Percentiles rank a stretch among this genome's conserved stretches.
Evolutionary conservation across 306 rosid species (phyloP).

Genomic region (Quercus agrifolia): DNA sequence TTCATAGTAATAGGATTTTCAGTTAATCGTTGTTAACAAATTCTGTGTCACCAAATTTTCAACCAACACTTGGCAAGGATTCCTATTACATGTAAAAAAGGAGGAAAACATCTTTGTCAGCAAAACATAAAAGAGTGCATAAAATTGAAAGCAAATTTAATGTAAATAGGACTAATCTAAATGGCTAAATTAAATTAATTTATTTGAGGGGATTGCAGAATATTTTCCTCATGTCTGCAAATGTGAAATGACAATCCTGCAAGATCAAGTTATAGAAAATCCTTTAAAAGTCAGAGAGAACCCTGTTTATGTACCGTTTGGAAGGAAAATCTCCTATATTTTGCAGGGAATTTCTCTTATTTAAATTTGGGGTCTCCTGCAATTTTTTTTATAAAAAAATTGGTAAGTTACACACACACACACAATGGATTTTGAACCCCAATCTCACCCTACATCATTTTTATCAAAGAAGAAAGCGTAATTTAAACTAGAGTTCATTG

Average conservation of each 20-base stretch:
- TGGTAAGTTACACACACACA: too few species aligned
- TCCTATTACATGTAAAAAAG: background rate
- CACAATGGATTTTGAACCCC: too few species aligned
- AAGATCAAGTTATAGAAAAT: too few species aligned
- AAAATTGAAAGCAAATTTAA: background rate
- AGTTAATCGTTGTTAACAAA: background rate
- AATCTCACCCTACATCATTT: too few species aligned
- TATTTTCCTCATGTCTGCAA: too few species aligned
- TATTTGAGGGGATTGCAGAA: too few species aligned
- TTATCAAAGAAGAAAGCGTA: too few species aligned
- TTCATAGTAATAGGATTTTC: too few species aligned
- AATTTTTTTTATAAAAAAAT: too few species aligned
- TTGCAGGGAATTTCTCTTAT: background rate
- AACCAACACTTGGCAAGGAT: background rate
- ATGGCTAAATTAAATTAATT: too few species aligned
- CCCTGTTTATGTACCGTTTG: background rate
- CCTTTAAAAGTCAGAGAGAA: background rate
- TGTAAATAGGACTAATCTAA: background rate
- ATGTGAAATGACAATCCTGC: too few species aligned
- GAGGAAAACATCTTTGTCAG: background rate
- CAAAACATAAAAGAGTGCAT: background rate
- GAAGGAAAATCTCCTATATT: background rate
- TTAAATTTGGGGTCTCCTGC: background rate
- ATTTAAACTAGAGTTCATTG: background rate
- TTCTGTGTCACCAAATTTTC: background rate